These are phyloP conservation scores for Achaetomiella virescens DNA, from an alignment of 495 filamentous ascomycete genomes.

Conservation along the genomic window DNA sequence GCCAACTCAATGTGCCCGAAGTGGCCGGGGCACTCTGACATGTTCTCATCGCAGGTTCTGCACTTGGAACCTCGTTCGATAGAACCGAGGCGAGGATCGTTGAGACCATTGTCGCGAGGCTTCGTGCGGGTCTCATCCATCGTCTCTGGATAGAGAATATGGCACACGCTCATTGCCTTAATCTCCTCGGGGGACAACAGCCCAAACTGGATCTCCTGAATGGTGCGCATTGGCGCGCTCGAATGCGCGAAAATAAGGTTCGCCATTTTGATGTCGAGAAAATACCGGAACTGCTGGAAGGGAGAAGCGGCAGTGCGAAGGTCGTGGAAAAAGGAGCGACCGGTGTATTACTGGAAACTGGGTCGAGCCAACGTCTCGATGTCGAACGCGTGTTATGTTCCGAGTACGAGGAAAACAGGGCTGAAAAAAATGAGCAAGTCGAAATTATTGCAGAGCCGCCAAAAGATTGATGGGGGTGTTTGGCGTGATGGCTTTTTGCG, in stretches of 20 bases:
- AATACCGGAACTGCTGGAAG: not conserved
- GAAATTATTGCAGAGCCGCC: constrained; percentile 3
- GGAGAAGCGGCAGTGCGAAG: not conserved
- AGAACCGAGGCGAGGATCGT: constrained; percentile 89
- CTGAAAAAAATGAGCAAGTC: constrained; percentile 9
- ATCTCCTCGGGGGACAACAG: constrained; percentile 95
- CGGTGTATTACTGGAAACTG: constrained; percentile 5
- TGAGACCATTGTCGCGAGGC: constrained; percentile 81
- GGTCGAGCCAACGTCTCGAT: constrained; percentile 15
- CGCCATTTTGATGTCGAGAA: constrained; percentile 55
- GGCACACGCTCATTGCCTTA: constrained; percentile 91
- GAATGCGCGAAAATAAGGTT: constrained; percentile 88
- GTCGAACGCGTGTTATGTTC: constrained; percentile 16
- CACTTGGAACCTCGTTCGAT: constrained; percentile 92
- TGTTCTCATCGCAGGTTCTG: constrained; percentile 87
- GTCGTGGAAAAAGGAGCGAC: constrained; percentile 3
- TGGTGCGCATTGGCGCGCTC: constrained; percentile 88
- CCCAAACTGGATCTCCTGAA: constrained; percentile 98
- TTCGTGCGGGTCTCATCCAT: constrained; percentile 91
- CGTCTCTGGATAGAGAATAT: constrained; percentile 92
- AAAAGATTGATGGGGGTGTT: constrained; percentile 19
- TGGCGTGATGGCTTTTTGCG: constrained; percentile 14
- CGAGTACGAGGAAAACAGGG: constrained; percentile 3
- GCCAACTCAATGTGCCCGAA: constrained; percentile 98
- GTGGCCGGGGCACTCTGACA: constrained; percentile 92